Percentiles rank a stretch among this genome's conserved stretches.
Conservation (phyloP, 139 green algal species). For the Raphidocelis subcapitata region DNA sequence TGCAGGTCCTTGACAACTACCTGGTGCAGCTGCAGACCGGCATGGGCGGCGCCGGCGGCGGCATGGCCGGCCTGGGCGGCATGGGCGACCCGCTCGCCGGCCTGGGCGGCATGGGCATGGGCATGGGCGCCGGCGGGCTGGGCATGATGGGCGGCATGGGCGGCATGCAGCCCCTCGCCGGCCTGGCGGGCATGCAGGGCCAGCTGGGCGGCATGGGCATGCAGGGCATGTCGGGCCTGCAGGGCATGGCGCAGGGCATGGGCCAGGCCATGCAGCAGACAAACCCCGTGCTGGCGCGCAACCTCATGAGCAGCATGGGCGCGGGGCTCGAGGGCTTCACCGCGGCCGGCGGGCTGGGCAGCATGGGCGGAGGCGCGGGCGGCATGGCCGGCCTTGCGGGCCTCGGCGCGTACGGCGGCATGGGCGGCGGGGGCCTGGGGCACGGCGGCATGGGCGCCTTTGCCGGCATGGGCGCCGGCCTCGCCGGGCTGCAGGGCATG, state of each 20-base stretch:
- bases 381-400: neutral
- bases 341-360: neutral
- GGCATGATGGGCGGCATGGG: neutral
- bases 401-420: neutral
- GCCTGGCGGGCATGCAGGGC: neutral
- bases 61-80: neutral
- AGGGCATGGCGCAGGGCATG: neutral
- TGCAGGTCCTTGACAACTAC: slow-evolving; percentile 49
- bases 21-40: slow-evolving; percentile 37
- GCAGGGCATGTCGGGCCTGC: neutral
- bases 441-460: neutral
- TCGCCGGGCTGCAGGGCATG: slow-evolving; percentile 2
- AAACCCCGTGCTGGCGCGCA: neutral
- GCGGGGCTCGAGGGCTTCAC: neutral
- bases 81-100: slow-evolving; percentile 13
- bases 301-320: neutral
- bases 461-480: neutral
- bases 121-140: slow-evolving; percentile 8
- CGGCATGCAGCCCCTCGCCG: neutral
- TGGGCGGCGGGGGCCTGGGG: neutral
- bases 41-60: neutral
- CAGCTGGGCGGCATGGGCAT: slow-evolving; percentile 3
- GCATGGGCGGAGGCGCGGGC: neutral
- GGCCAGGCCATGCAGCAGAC: no score
- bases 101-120: slow-evolving; percentile 1